A percentile compares a stretch with the other conserved stretches of the same genome.
Evolutionary conservation across 306 rosid genomes (phyloP).

Genomic region (Alnus glutinosa): DNA sequence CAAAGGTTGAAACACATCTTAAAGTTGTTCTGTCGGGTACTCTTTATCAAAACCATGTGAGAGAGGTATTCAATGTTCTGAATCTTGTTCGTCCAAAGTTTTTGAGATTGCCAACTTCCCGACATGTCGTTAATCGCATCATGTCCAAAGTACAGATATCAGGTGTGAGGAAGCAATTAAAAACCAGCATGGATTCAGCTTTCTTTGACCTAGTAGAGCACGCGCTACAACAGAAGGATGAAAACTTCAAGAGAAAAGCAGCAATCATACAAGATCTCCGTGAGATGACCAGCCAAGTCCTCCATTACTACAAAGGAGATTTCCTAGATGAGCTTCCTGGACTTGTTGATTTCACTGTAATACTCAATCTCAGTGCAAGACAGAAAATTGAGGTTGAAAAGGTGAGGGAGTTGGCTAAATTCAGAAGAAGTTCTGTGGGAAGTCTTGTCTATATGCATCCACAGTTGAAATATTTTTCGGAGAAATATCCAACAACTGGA

Average conservation of each 20-base stretch:
- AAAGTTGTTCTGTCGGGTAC: slow-evolving; percentile 96
- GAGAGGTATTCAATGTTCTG: slow-evolving; percentile 80
- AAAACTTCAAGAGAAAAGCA: slow-evolving; percentile 71
- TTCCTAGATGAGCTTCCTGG: slow-evolving; percentile 97
- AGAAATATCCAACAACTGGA: slow-evolving; percentile 17
- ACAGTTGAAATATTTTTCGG: slow-evolving; percentile 52
- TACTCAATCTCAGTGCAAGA: slow-evolving; percentile 57
- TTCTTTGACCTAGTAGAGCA: slow-evolving; percentile 73
- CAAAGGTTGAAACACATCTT: slow-evolving; percentile 71
- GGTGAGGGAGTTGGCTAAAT: slow-evolving; percentile 52
- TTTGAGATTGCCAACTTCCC: slow-evolving; percentile 55
- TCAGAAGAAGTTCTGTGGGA: slow-evolving; percentile 71
- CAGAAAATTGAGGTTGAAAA: slow-evolving; percentile 59
- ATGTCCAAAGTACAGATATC: slow-evolving; percentile 59
- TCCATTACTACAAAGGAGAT: slow-evolving; percentile 93
- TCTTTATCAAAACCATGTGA: slow-evolving; percentile 85
- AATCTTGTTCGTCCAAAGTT: slow-evolving; percentile 89
- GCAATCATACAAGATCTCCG: slow-evolving; percentile 81
- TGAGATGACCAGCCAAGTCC: slow-evolving; percentile 82
- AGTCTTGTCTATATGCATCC: slow-evolving; percentile 87
- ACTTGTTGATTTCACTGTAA: slow-evolving; percentile 71
- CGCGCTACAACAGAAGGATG: slow-evolving; percentile 68
- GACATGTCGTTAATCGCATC: slow-evolving; percentile 71
- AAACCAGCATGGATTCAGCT: slow-evolving; percentile 36
- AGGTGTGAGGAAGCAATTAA: slow-evolving; percentile 48